Percentiles rank a stretch among this genome's conserved stretches.
Evolutionary conservation across 352 stramenopile species (phyloP).

Genomic region (Saprolegnia parasitica): DNA sequence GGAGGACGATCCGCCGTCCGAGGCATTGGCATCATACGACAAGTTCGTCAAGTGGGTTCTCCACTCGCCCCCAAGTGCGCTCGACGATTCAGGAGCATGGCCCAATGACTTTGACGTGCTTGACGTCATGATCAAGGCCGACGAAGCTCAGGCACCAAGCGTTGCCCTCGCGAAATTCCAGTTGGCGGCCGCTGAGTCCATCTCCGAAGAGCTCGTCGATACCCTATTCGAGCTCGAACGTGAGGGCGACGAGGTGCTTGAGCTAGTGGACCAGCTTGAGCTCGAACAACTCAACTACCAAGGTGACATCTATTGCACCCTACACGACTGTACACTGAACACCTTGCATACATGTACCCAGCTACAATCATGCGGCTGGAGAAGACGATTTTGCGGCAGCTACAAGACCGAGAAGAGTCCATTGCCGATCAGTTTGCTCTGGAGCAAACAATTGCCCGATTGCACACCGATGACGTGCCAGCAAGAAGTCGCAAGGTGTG

Average conservation of each 20-base stretch:
- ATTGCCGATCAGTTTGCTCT: constrained; percentile 26
- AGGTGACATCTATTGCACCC: background rate
- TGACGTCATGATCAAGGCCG: background rate
- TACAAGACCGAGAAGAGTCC: constrained; percentile 20
- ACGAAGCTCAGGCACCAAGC: background rate
- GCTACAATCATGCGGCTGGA: constrained; percentile 8
- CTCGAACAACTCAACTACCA: background rate
- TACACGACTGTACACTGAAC: background rate
- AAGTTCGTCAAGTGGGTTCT: constrained; percentile 27
- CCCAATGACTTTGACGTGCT: constrained; percentile 19
- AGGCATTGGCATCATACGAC: constrained; percentile 24
- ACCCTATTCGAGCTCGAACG: constrained; percentile 16
- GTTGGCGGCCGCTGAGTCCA: background rate
- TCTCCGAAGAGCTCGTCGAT: constrained; percentile 9
- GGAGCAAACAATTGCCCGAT: constrained; percentile 18
- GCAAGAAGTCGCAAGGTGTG: background rate
- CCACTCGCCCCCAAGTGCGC: constrained; percentile 4
- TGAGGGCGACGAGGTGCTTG: constrained; percentile 8
- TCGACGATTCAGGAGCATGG: constrained; percentile 3
- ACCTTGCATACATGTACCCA: background rate
- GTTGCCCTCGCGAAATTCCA: background rate
- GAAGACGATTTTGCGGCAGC: background rate
- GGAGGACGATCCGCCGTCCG: constrained; percentile 7
- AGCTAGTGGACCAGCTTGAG: background rate
- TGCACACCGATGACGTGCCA: background rate